Base-by-base conservation (phyloP, 2,329 filamentous ascomycete genomes). In the Colletotrichum phormii region DNA sequence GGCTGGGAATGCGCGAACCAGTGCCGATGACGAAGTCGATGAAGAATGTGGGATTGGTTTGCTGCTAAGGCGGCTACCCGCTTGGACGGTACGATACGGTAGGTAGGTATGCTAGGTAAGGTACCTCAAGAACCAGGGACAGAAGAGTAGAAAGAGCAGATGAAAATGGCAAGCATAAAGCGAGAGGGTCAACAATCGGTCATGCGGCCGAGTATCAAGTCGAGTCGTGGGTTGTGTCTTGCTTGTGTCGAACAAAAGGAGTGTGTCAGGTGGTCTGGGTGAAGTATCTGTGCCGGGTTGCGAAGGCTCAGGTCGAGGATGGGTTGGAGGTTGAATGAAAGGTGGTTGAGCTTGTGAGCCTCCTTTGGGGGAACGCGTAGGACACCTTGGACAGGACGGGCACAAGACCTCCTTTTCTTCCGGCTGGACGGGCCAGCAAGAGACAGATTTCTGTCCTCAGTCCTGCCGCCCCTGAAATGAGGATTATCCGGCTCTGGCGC, bases 21-120 rank as follows among this genome's bases (percentile, higher is more conserved):
- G 29, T 53, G 24, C 24, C 61, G 66, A 73, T 73, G 71, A 73
- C 66, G 66, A 73, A 71, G 71, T 70, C 66, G 71, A 70, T 53
- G 66, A 59, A 53, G 49, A 63, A 55, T n/a, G 49, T 49, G 18
- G 2, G 1, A n/a, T 9, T 22, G 54, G 60, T 26, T 61, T 31
- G 31, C 51, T 64, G 62, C 62, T 57, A 42, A 18, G 13, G 37
- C 37, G 37, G 55, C 49, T 37, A 46, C 51, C 31, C 54, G 67
- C 31, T 49, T 24, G 60, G 29, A 33, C 53, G 46, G 71, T 49
- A 64, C 54, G 42, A 49, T 49, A 37, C 11, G 35, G 3, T 37
- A 49, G 8, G 15, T 11, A 49, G 42, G 18, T n/a, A 22, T 6
- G 42, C 5, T 49, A 64, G 42, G 49, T 49, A 64, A 53, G 49